Conservation (phyloP, 225 moss, liverwort and hornwort genomes). For the Marchantia paleacea region DNA sequence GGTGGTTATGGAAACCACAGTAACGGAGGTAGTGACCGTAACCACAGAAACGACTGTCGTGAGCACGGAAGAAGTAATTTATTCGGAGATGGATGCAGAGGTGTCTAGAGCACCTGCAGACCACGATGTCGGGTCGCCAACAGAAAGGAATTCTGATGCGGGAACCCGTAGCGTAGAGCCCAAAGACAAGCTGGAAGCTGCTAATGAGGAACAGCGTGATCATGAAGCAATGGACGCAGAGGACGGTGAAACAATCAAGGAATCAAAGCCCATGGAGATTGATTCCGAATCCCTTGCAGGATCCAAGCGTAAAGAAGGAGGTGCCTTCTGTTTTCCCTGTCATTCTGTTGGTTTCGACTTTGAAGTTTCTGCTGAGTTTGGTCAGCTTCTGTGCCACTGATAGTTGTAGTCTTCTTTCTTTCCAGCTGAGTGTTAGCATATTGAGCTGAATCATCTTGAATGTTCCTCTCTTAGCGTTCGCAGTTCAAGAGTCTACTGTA, state of each 20-base stretch:
- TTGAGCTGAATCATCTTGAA: neutral
- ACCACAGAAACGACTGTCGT: slow-evolving; percentile 45
- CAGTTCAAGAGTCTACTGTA: neutral
- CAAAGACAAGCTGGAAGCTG: slow-evolving; percentile 16
- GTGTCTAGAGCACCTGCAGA: slow-evolving; percentile 36
- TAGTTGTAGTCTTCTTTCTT: neutral
- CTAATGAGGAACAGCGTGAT: slow-evolving; percentile 12
- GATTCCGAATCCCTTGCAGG: slow-evolving; percentile 71
- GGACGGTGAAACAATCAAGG: slow-evolving; percentile 40
- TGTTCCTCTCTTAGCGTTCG: neutral
- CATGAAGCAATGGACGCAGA: slow-evolving; percentile 30
- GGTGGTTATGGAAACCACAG: slow-evolving; percentile 29
- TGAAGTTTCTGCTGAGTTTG: neutral
- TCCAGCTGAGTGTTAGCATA: neutral
- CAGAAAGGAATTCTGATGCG: slow-evolving; percentile 28
- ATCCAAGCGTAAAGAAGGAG: slow-evolving; percentile 79
- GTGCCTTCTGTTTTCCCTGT: slow-evolving; percentile 27
- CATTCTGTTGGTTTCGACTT: neutral
- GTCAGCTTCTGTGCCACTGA: neutral
- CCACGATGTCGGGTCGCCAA: slow-evolving; percentile 30
- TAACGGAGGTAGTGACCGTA: slow-evolving; percentile 39
- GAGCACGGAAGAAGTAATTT: slow-evolving; percentile 30
- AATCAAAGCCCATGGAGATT: slow-evolving; percentile 70
- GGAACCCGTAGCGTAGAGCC: slow-evolving; percentile 30
- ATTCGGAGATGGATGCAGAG: slow-evolving; percentile 36